phyloP scores from a whole-genome alignment of 805 yeast genomes.

The Barnettozyma pratensis region DNA sequence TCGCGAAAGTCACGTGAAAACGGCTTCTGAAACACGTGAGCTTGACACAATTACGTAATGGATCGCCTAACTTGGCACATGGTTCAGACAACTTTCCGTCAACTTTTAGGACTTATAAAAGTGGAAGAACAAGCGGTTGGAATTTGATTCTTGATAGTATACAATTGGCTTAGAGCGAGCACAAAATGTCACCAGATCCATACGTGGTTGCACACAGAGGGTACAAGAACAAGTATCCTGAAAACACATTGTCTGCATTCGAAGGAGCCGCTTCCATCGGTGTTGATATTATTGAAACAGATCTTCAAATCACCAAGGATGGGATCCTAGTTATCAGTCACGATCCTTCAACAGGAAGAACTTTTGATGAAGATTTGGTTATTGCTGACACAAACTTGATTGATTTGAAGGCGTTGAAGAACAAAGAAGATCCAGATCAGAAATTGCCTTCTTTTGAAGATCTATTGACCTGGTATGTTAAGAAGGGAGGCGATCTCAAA shows the following conservation, averaged over 20 bases:
- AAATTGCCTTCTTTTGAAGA: slow-evolving; percentile 39
- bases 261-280: slow-evolving; percentile 43
- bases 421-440: slow-evolving; percentile 28
- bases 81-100: no score
- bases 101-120: no score
- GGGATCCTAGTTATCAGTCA: slow-evolving; percentile 52
- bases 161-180: not conserved
- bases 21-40: not conserved
- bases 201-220: slow-evolving; percentile 7
- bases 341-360: slow-evolving; percentile 45
- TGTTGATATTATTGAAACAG: slow-evolving; percentile 42
- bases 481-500: slow-evolving; percentile 13
- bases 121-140: not conserved
- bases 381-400: slow-evolving; percentile 33
- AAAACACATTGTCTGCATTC: slow-evolving; percentile 42
- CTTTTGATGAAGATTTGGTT: slow-evolving; percentile 35
- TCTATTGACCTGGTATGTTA: slow-evolving; percentile 34
- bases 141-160: not conserved
- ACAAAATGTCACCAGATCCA: not conserved
- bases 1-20: not conserved
- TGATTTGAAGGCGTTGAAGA: slow-evolving; percentile 33
- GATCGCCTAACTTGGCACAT: no score
- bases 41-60: not conserved
- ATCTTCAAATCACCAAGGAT: slow-evolving; percentile 49
- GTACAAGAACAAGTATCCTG: slow-evolving; percentile 35